phyloP scores from a whole-genome alignment of 2,329 filamentous ascomycete genomes.

The Alternaria arbusti region DNA sequence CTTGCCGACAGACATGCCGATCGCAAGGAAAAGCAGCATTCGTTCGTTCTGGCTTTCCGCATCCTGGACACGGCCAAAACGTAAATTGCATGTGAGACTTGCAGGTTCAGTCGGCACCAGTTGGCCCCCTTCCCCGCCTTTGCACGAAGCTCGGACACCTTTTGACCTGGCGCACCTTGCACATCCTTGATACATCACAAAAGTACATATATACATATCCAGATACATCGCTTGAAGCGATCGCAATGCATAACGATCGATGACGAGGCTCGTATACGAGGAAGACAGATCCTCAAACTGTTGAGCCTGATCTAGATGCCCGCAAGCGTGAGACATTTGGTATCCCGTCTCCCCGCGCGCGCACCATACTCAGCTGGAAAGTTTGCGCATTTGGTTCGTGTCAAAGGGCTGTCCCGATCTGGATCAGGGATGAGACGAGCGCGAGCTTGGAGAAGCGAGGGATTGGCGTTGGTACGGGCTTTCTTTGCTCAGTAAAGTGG shows the following conservation, averaged over 20 bases:
- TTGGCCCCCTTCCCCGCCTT: neutral
- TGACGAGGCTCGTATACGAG: neutral
- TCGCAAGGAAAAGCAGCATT: neutral
- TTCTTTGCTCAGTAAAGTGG: neutral
- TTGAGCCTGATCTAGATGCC: neutral
- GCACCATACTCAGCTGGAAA: neutral
- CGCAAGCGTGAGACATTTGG: neutral
- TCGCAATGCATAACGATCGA: neutral
- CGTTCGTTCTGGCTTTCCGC: neutral
- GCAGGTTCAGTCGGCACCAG: neutral
- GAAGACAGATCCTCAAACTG: neutral
- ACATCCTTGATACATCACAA: neutral
- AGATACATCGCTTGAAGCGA: neutral
- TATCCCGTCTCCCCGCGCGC: neutral
- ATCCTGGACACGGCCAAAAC: neutral
- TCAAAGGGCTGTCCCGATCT: neutral
- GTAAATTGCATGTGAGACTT: neutral
- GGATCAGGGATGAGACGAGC: conserved; percentile 1
- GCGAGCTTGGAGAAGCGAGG: neutral
- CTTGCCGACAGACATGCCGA: conserved; percentile 1
- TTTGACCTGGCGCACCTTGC: neutral
- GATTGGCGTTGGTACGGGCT: neutral
- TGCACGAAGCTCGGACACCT: neutral
- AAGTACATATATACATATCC: neutral
- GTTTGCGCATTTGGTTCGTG: neutral